A percentile compares a stretch with the other conserved stretches of the same genome.
Conservation (phyloP, 163 green algal species). For the Chlorella variabilis region DNA sequence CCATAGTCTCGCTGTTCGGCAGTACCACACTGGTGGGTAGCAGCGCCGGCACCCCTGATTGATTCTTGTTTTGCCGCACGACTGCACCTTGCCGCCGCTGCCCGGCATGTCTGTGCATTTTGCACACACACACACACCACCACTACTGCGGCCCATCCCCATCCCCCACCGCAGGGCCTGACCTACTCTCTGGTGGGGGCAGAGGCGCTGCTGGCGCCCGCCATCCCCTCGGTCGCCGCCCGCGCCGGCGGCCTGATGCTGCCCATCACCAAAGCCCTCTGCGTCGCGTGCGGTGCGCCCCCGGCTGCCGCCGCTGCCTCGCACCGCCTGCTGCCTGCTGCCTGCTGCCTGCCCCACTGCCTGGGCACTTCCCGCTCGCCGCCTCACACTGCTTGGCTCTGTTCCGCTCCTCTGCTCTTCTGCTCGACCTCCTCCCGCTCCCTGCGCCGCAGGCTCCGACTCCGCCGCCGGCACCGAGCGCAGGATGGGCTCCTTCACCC, state of each 20-base stretch:
- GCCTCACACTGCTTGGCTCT: no score
- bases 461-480: conserved; percentile 93
- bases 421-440: no score
- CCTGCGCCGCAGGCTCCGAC: conserved; percentile 73
- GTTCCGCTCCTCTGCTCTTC: neutral
- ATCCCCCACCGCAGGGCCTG: conserved; percentile 11
- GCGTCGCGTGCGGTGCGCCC: conserved; percentile 90
- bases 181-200: conserved; percentile 55
- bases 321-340: no score
- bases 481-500: conserved; percentile 98
- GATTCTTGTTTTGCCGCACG: no score
- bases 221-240: conserved; percentile 94
- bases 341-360: no score
- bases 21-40: conserved; percentile 96
- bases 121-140: neutral
- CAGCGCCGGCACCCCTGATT: no score
- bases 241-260: conserved; percentile 96
- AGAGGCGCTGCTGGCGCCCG: conserved; percentile 96
- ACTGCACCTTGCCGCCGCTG: no score
- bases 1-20: conserved; percentile 93
- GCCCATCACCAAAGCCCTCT: conserved; percentile 96
- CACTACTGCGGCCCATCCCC: neutral
- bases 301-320: no score
- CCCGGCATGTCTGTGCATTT: no score
- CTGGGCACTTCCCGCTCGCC: no score